These are phyloP conservation scores for Vigna angularis DNA, from an alignment of 306 rosid species.

Conservation along the genomic window DNA sequence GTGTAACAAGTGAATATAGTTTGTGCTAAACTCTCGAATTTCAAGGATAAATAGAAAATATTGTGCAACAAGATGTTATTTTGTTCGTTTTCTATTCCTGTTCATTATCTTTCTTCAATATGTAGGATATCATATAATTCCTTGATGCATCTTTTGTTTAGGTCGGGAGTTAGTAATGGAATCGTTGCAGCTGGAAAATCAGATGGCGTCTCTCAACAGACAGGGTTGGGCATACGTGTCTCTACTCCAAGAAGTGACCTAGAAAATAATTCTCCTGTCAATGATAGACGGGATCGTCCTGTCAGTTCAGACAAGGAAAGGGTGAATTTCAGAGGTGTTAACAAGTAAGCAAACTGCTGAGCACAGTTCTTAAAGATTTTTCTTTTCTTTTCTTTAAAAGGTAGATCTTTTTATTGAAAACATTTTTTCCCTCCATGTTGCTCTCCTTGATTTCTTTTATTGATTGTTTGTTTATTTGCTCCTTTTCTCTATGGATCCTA, in stretches of 20 bases:
- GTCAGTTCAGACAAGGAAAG: slow-evolving; percentile 81
- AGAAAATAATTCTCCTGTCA: slow-evolving; percentile 62
- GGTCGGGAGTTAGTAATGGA: slow-evolving; percentile 76
- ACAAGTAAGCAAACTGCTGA: slow-evolving; percentile 60
- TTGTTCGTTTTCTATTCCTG: slow-evolving; percentile 3
- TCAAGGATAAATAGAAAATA: slow-evolving; percentile 33
- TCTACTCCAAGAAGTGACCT: slow-evolving; percentile 72
- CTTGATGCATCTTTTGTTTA: slow-evolving; percentile 43
- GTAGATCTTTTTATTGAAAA: slow-evolving; percentile 15
- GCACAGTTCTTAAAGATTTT: slow-evolving; percentile 38
- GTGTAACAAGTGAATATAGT: slow-evolving; percentile 3
- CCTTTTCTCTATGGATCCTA: slow-evolving; percentile 22
- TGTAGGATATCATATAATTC: slow-evolving; percentile 39
- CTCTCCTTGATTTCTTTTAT: slow-evolving; percentile 26
- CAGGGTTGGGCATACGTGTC: slow-evolving; percentile 70
- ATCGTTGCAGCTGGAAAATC: slow-evolving; percentile 75
- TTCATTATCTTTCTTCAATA: slow-evolving; percentile 35
- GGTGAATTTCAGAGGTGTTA: slow-evolving; percentile 69
- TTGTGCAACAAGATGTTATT: slow-evolving; percentile 4
- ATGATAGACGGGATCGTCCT: slow-evolving; percentile 78
- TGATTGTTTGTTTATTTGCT: slow-evolving; percentile 24
- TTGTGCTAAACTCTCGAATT: slow-evolving; percentile 25
- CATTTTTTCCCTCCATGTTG: neutral
- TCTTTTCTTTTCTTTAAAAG: slow-evolving; percentile 1
- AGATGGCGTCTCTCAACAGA: slow-evolving; percentile 67